These are phyloP conservation scores for Anthracocystis panici-leucophaei DNA, from an alignment of 1,284 basidiomycete genomes.

Conservation along the genomic window DNA sequence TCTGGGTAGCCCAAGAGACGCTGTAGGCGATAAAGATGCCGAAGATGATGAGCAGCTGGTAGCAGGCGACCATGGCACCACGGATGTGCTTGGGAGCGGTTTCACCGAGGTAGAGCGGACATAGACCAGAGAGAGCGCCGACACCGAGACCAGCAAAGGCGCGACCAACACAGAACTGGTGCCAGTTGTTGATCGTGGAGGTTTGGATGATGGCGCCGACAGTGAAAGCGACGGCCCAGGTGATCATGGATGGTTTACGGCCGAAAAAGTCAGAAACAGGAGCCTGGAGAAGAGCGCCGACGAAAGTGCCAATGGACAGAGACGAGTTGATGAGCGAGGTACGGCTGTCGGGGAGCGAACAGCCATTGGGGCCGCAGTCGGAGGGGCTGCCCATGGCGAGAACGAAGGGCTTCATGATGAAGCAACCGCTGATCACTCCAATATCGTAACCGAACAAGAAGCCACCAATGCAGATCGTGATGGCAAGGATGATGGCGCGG, in stretches of 20 bases:
- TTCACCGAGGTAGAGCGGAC: conserved; percentile 87
- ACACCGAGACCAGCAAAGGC: conserved; percentile 61
- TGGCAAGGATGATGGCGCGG: conserved; percentile 37
- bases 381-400: conserved; percentile 38
- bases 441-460: conserved; percentile 58
- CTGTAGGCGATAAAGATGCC: conserved; percentile 73
- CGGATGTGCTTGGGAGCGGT: conserved; percentile 80
- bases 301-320: conserved; percentile 80
- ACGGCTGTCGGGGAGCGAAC: conserved; percentile 65
- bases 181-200: conserved; percentile 41
- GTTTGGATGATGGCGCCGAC: conserved; percentile 63
- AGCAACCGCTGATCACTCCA: conserved; percentile 54
- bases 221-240: conserved; percentile 72
- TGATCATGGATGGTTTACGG: conserved; percentile 76
- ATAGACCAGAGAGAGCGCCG: conserved; percentile 68
- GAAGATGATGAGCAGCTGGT: conserved; percentile 76
- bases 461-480: conserved; percentile 53
- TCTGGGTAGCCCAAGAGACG: conserved; percentile 74
- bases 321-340: conserved; percentile 79
- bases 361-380: conserved; percentile 30
- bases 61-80: conserved; percentile 84
- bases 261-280: conserved; percentile 75
- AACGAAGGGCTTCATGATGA: conserved; percentile 58
- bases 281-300: conserved; percentile 73
- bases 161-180: conserved; percentile 57